These are phyloP conservation scores for Beauveria medogensis DNA, from an alignment of 2,329 filamentous ascomycete genomes.

Conservation along the genomic window DNA sequence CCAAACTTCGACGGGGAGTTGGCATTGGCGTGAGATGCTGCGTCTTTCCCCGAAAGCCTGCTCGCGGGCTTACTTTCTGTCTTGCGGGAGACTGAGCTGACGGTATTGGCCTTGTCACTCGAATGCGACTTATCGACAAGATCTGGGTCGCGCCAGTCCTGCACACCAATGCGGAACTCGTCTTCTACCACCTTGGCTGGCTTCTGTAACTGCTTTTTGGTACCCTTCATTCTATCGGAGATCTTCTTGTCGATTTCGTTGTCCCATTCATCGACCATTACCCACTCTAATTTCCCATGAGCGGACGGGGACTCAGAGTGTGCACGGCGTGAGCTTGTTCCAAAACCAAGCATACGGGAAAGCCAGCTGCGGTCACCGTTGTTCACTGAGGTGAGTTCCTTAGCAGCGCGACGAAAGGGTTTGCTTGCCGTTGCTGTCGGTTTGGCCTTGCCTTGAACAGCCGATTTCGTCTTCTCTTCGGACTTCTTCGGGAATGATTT, in stretches of 20 bases:
- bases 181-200: conserved; percentile 35
- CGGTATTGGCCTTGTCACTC: conserved; percentile 12
- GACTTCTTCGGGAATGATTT: conserved; percentile 17
- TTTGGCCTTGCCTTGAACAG: conserved; percentile 21
- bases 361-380: conserved; percentile 31
- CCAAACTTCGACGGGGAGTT: conserved; percentile 13
- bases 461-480: conserved; percentile 23
- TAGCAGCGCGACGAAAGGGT: conserved; percentile 21
- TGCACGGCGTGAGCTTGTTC: conserved; percentile 21
- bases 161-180: conserved; percentile 72
- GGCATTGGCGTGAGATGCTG: neutral
- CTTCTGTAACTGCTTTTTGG: conserved; percentile 23
- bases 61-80: conserved; percentile 2
- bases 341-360: conserved; percentile 32
- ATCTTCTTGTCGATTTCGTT: conserved; percentile 41
- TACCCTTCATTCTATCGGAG: conserved; percentile 33
- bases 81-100: conserved; percentile 1
- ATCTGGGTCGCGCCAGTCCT: conserved; percentile 79
- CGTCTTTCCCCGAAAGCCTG: conserved; percentile 2
- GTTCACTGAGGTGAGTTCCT: conserved; percentile 15
- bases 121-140: conserved; percentile 21
- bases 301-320: conserved; percentile 55
- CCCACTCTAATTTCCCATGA: conserved; percentile 69
- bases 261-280: conserved; percentile 58
- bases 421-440: conserved; percentile 15